Conservation (phyloP, 2,329 filamentous ascomycete species). For the Aspergillus ibericus region DNA sequence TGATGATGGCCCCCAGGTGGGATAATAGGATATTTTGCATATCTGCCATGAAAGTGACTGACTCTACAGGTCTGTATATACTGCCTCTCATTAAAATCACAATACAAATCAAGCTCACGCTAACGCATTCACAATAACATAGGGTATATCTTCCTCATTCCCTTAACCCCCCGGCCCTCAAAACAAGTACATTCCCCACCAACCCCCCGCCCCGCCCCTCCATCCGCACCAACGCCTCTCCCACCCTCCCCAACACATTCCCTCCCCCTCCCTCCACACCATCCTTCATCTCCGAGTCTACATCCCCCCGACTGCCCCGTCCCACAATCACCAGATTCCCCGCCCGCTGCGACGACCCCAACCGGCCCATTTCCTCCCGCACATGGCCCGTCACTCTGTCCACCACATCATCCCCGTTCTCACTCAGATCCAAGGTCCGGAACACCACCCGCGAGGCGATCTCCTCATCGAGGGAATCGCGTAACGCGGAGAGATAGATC, state of each 20-base stretch:
- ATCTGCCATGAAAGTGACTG: too few species aligned
- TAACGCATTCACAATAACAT: too few species aligned
- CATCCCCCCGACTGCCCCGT: conserved; percentile 37
- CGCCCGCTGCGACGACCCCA: conserved; percentile 58
- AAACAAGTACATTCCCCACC: conserved; percentile 68
- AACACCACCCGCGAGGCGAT: conserved; percentile 61
- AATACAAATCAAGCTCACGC: too few species aligned
- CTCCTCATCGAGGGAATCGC: conserved; percentile 55
- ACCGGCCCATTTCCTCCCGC: conserved; percentile 58
- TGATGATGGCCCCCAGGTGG: too few species aligned
- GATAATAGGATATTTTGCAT: too few species aligned
- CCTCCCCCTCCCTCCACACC: conserved; percentile 31
- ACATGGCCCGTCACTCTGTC: conserved; percentile 54
- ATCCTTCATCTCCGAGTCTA: conserved; percentile 18
- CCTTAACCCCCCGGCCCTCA: conserved; percentile 57
- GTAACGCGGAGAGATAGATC: conserved; percentile 58
- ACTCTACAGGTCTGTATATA: too few species aligned
- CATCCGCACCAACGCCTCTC: conserved; percentile 52
- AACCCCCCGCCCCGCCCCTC: conserved; percentile 63
- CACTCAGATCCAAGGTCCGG: conserved; percentile 21
- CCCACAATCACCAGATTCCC: conserved; percentile 72
- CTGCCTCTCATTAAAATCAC: too few species aligned
- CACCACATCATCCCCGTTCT: conserved; percentile 44
- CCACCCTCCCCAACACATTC: conserved; percentile 35
- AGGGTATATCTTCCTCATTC: neutral